phyloP scores from a whole-genome alignment of 2,329 filamentous ascomycete genomes.

The Phialophora tarda region DNA sequence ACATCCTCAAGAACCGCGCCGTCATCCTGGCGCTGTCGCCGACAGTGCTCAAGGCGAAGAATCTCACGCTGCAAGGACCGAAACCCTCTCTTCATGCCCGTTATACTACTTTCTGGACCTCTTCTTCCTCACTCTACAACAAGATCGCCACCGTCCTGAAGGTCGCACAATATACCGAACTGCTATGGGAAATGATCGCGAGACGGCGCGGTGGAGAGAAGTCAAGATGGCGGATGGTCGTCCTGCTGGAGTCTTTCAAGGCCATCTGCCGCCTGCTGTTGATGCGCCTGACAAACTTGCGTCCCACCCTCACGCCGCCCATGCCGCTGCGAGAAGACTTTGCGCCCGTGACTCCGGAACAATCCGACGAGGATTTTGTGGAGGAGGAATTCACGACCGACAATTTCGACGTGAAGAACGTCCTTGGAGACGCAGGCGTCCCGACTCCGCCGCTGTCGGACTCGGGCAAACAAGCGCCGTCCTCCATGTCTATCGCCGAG shows the following conservation, averaged over 20 bases:
- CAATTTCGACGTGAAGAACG: constrained; percentile 35
- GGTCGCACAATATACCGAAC: constrained; percentile 90
- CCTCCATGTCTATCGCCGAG: constrained; percentile 52
- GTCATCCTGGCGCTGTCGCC: constrained; percentile 71
- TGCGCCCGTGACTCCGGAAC: constrained; percentile 62
- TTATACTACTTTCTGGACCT: constrained; percentile 69
- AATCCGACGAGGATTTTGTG: constrained; percentile 55
- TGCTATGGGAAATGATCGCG: constrained; percentile 97
- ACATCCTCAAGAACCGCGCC: constrained; percentile 38
- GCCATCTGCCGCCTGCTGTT: constrained; percentile 81
- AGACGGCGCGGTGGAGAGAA: constrained; percentile 81
- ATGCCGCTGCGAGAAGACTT: constrained; percentile 78
- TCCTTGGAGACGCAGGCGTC: constrained; percentile 35
- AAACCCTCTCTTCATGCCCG: constrained; percentile 64
- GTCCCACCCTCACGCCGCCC: constrained; percentile 80
- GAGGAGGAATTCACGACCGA: constrained; percentile 43
- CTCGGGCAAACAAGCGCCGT: constrained; percentile 33
- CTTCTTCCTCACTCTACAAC: constrained; percentile 72
- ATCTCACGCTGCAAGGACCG: constrained; percentile 40
- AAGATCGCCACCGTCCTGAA: constrained; percentile 81
- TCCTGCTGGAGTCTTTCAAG: constrained; percentile 84
- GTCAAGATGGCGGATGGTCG: constrained; percentile 82
- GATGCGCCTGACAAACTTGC: constrained; percentile 78
- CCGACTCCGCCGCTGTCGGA: constrained; percentile 39
- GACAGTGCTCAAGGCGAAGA: constrained; percentile 47